A percentile compares a stretch with the other conserved stretches of the same genome.
These are phyloP conservation scores for Plasmodium chabaudi DNA, from an alignment of 169 alveolate species.

Conservation along the genomic window DNA sequence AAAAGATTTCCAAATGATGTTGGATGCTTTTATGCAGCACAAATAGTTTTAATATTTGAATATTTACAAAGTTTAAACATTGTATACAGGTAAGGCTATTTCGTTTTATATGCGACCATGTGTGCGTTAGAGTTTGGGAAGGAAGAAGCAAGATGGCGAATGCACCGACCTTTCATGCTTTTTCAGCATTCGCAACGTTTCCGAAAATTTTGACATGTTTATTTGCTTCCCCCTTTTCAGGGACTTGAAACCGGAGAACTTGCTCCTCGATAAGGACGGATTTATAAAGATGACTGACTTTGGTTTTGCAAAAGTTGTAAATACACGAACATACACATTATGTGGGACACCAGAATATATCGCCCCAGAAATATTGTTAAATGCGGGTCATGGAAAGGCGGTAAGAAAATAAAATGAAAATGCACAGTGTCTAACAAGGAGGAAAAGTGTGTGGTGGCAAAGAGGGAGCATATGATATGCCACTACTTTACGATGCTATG, in stretches of 20 bases:
- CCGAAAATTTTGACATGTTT: no score
- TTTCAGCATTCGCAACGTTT: no score
- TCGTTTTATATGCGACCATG: no score
- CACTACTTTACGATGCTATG: no score
- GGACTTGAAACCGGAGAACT: slow-evolving; percentile 97
- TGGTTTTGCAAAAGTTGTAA: slow-evolving; percentile 99
- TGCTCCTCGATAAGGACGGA: slow-evolving; percentile 97
- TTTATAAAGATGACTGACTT: slow-evolving; percentile 98
- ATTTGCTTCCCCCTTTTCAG: slow-evolving; percentile 74
- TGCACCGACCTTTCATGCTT: no score
- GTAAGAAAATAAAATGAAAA: slow-evolving; percentile 78
- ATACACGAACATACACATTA: slow-evolving; percentile 97
- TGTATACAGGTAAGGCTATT: slow-evolving; percentile 85
- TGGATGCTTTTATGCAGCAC: slow-evolving; percentile 95
- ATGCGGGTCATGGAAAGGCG: slow-evolving; percentile 96
- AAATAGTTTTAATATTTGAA: slow-evolving; percentile 96
- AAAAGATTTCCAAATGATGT: slow-evolving; percentile 94
- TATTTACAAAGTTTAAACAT: slow-evolving; percentile 95
- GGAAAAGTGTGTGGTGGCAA: background rate
- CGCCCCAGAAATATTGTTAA: slow-evolving; percentile 99
- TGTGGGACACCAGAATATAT: slow-evolving; percentile 99
- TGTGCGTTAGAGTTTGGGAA: no score
- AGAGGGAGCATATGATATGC: background rate
- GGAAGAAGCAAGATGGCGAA: no score
- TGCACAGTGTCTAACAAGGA: background rate